Conservation (phyloP, 805 yeast species). For the Dipodascus albidus region DNA sequence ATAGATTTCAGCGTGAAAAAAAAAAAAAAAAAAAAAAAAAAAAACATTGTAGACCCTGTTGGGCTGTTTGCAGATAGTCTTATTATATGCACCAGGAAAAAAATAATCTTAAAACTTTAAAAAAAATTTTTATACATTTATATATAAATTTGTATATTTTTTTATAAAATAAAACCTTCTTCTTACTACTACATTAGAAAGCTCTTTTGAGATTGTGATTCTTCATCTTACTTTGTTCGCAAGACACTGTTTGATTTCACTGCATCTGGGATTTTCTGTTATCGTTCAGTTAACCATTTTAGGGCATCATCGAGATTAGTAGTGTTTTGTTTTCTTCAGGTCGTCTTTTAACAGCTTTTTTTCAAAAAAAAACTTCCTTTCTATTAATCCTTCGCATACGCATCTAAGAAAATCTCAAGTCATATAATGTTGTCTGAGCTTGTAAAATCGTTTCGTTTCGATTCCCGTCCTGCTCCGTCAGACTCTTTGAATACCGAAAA, state of each 20-base stretch:
- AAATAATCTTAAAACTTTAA: no score
- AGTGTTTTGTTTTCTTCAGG: no score
- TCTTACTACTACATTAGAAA: neutral
- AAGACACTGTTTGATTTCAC: neutral
- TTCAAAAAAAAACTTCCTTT: no score
- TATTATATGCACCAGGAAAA: no score
- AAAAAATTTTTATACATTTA: no score
- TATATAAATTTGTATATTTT: neutral
- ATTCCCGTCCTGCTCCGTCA: neutral
- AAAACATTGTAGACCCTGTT: neutral
- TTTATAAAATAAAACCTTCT: neutral
- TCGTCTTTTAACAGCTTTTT: no score
- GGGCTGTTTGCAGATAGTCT: neutral
- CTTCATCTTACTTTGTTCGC: neutral
- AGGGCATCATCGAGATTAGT: no score
- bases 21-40: no score
- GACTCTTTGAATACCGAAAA: neutral
- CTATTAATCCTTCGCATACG: no score
- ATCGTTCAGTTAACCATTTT: no score
- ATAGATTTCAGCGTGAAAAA: neutral
- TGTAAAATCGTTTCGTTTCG: neutral
- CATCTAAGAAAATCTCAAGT: no score
- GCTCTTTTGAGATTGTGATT: neutral
- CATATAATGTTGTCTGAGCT: neutral
- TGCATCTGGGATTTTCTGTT: no score